These are phyloP conservation scores for Haplographium delicatum DNA, from an alignment of 495 filamentous ascomycete species.

Conservation along the genomic window DNA sequence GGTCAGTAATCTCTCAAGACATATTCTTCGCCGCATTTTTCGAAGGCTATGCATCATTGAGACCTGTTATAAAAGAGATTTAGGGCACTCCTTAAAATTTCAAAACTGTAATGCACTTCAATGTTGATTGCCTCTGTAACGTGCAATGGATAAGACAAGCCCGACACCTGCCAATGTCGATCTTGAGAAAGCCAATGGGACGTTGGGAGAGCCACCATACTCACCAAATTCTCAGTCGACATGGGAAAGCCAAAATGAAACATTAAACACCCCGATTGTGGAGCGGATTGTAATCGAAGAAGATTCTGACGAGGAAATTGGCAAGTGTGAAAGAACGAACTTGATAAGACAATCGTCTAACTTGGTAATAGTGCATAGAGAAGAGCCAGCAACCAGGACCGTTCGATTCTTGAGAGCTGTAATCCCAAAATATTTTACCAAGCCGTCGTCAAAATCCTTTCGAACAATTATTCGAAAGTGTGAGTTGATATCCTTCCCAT, in stretches of 20 bases:
- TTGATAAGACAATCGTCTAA: neutral
- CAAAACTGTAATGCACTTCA: neutral
- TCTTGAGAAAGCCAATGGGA: constrained; percentile 3
- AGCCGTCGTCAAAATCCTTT: neutral
- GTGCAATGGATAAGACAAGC: neutral
- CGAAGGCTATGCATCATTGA: neutral
- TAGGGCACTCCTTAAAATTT: neutral
- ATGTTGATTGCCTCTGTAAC: neutral
- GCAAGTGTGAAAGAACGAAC: neutral
- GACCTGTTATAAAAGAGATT: neutral
- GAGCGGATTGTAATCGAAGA: neutral
- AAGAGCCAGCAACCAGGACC: neutral
- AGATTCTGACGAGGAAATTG: constrained; percentile 7
- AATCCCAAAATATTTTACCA: neutral
- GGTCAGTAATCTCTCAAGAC: neutral
- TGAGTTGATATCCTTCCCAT: neutral
- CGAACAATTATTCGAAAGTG: constrained; percentile 9
- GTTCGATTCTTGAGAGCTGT: constrained; percentile 1
- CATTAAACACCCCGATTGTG: neutral
- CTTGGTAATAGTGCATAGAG: neutral
- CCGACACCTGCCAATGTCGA: neutral
- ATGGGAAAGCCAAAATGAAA: constrained; percentile 7
- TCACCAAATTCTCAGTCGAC: constrained; percentile 10
- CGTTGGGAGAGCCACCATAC: neutral
- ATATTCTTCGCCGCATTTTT: neutral